These are phyloP conservation scores for Fusarium coffeatum DNA, from an alignment of 2,329 filamentous ascomycete species.

Conservation along the genomic window DNA sequence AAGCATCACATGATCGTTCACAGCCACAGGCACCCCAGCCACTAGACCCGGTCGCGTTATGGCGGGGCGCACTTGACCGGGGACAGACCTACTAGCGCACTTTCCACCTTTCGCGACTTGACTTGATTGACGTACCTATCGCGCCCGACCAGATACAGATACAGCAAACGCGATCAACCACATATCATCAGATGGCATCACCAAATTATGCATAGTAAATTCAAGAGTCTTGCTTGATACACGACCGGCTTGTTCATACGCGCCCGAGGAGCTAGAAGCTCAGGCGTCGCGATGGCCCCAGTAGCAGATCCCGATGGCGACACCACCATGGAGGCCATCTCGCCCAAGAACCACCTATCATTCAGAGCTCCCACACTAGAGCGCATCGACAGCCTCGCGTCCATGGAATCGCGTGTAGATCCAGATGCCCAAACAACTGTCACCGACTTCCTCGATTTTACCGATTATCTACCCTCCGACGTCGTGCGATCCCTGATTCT, in stretches of 20 bases:
- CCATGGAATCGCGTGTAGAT: conserved; percentile 66
- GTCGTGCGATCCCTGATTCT: conserved; percentile 73
- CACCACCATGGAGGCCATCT: conserved; percentile 44
- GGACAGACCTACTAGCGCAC: background rate
- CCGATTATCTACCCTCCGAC: conserved; percentile 76
- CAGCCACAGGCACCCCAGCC: background rate
- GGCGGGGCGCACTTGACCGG: background rate
- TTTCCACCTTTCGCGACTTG: conserved; percentile 25
- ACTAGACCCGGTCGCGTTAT: background rate
- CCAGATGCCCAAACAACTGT: conserved; percentile 77
- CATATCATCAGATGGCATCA: conserved; percentile 35
- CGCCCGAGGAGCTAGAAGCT: background rate
- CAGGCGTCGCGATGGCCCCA: conserved; percentile 45
- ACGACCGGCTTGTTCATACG: background rate
- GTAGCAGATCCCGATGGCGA: conserved; percentile 33
- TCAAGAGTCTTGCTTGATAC: background rate
- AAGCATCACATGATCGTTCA: conserved; percentile 29
- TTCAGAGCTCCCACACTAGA: conserved; percentile 46
- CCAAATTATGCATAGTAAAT: conserved; percentile 12
- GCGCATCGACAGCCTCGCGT: conserved; percentile 51
- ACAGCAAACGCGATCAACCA: conserved; percentile 20
- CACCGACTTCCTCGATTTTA: conserved; percentile 76
- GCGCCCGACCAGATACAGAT: conserved; percentile 1
- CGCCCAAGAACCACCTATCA: conserved; percentile 45
- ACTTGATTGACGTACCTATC: conserved; percentile 3